Evolutionary conservation across 2,329 filamentous ascomycete genomes (phyloP).

Genomic region (Phaeosphaeria sp.): DNA sequence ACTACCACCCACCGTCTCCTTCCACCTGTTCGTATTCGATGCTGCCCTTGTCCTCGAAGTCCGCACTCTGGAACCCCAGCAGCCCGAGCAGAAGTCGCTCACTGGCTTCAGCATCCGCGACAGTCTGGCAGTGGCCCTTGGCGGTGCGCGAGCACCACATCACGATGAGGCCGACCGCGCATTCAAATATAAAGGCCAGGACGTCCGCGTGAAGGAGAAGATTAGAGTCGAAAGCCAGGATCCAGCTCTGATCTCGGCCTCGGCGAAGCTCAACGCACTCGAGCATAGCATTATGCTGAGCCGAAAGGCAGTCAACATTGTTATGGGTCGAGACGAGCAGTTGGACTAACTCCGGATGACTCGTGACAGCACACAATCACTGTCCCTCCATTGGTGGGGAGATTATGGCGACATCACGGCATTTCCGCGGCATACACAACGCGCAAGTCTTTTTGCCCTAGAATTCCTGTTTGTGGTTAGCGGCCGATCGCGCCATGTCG

Average conservation of each 20-base stretch:
- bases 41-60: slow-evolving; percentile 66
- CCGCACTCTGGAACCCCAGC: slow-evolving; percentile 69
- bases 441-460: background rate
- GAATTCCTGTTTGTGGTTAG: slow-evolving; percentile 11
- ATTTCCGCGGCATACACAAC: slow-evolving; percentile 8
- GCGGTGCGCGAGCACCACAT: slow-evolving; percentile 47
- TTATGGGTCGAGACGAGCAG: slow-evolving; percentile 71
- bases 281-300: slow-evolving; percentile 75
- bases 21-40: slow-evolving; percentile 68
- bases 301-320: slow-evolving; percentile 74
- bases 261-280: slow-evolving; percentile 81
- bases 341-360: slow-evolving; percentile 25
- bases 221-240: slow-evolving; percentile 88
- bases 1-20: slow-evolving; percentile 72
- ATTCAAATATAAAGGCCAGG: slow-evolving; percentile 72
- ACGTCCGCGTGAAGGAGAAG: slow-evolving; percentile 89
- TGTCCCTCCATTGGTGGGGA: slow-evolving; percentile 13
- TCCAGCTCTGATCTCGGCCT: slow-evolving; percentile 81
- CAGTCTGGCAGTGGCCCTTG: slow-evolving; percentile 58
- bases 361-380: slow-evolving; percentile 15
- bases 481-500: slow-evolving; percentile 31
- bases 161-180: slow-evolving; percentile 75
- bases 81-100: slow-evolving; percentile 37
- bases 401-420: slow-evolving; percentile 19
- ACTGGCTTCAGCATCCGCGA: slow-evolving; percentile 63